Evolutionary conservation across 352 stramenopile species (phyloP).

Genomic region (Phytopythium delawarense): DNA sequence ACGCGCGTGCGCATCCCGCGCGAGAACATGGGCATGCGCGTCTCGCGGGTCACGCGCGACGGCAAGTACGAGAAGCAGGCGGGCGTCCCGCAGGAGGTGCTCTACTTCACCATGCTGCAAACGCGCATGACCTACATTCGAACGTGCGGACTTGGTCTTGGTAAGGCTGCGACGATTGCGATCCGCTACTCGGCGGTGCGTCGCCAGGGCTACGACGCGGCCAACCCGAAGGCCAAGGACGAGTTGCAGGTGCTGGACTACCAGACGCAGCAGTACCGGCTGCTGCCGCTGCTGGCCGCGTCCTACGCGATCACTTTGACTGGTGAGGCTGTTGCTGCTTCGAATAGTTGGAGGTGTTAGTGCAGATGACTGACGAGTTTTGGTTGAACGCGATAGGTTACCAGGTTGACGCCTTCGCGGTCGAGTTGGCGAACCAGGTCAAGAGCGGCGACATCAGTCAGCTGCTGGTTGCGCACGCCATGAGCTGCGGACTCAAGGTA

Average conservation of each 20-base stretch:
- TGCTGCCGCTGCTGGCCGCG: slow-evolving; percentile 89
- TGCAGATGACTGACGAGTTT: background rate
- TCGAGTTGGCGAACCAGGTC: slow-evolving; percentile 38
- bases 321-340: slow-evolving; percentile 13
- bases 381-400: slow-evolving; percentile 21
- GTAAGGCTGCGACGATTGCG: slow-evolving; percentile 89
- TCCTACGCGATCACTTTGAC: slow-evolving; percentile 89
- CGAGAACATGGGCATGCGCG: slow-evolving; percentile 63
- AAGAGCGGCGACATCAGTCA: slow-evolving; percentile 33
- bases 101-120: slow-evolving; percentile 84
- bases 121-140: slow-evolving; percentile 69
- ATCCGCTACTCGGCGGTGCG: slow-evolving; percentile 94
- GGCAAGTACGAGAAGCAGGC: slow-evolving; percentile 64
- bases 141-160: slow-evolving; percentile 47
- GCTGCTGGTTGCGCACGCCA: slow-evolving; percentile 47
- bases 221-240: slow-evolving; percentile 35
- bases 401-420: slow-evolving; percentile 44
- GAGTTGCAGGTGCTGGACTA: slow-evolving; percentile 94
- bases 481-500: slow-evolving; percentile 67
- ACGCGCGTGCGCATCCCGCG: slow-evolving; percentile 54
- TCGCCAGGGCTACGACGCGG: slow-evolving; percentile 78
- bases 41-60: slow-evolving; percentile 46
- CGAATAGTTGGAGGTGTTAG: no score
- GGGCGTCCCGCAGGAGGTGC: slow-evolving; percentile 37
- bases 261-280: slow-evolving; percentile 93